Base-by-base conservation (phyloP, 495 filamentous ascomycete species). In the Chaetomium cochliodes region DNA sequence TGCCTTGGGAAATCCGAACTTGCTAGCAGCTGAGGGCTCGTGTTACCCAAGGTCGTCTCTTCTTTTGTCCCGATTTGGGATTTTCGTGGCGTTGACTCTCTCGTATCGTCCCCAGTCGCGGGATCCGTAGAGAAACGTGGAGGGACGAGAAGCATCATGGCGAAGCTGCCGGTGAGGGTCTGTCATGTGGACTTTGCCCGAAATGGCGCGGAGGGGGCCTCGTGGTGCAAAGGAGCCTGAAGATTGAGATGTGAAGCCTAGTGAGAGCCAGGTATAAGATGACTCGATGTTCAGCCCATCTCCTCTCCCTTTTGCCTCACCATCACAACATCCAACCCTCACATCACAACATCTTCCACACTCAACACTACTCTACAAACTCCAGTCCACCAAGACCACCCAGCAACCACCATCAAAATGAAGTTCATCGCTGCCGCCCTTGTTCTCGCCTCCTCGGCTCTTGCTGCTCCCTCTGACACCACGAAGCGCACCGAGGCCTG, bases 361-460 rank as follows among this genome's bases (percentile, higher is more conserved):
- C 28, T 37, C 47, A 58, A 58, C 63, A 54, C 50, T 56, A 2
- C 41, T 3, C n/a, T 28, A 26, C 61, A 56, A 63, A n/a, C n/a
- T 22, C 42, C n/a, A 15, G 20, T 44, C 39, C 5, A 58, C 11
- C 26, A n/a, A 42, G 47, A 23, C 7, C 11, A 13, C 28, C 25
- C 47, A 26, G 30, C 39, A 46, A 56, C 37, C 6, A 51, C 54
- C 5, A 63, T 26, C 50, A 69, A 58, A 46, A 69, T 69, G 67
- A 64, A 69, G 64, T 62, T 25, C 65, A 26, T 61, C 60, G 28
- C 66, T 52, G 56, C 64, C 57, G 25, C 62, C 37, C 33, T 67
- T 57, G 56, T 54, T 57, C 65, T 69, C 59, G 51, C 65, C 46
- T 25, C 51, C 59, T 39, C 66, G 18, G 66, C 58, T 57, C 20